Evolutionary conservation across 495 filamentous ascomycete species (phyloP), one percentile per base, ranked within the genome.

Genomic region (Thermochaetoides thermophila): DNA sequence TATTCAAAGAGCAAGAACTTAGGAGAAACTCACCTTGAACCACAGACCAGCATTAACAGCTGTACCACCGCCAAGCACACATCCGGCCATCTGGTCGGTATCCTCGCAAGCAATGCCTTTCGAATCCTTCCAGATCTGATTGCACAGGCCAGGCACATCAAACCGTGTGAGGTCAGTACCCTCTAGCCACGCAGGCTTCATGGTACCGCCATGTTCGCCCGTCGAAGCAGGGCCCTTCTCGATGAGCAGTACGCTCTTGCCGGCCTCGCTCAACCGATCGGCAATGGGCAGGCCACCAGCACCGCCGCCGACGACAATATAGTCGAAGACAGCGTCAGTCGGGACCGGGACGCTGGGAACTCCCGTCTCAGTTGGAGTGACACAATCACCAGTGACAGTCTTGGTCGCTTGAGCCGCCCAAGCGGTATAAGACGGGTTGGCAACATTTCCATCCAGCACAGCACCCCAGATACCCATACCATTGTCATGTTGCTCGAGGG

Each of bases 61-160:
- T n/a, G 76, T 75, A 31, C 78, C 77, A 40, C 80, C 81, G 20
- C 81, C 81, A 21, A 87, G 71, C 29, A 84, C 67, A 45, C 81
- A 86, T 15, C 76, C 81, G 27, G 76, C 77, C 70, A 78, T 81
- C 43, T 76, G 73, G 33, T 70, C 73, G 11, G 72, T 74, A 45
- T 84, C 75, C 1, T 66, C 64, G 55, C 79, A 83, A 31, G 71
- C 63, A 54, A 76, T 72, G 35, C 65, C 78, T 16, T 55, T 57
- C 12, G 68, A 73, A 44, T 73, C 67, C 24, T 59, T 60, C 69
- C 69, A 81, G 40, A 78, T 77, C 50, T 75, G 67, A 47, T 74
- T 80, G 55, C 73, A 80, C 32, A 84, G 66, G 35, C 81, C 81
- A 4, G 81, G 81, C n/a, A 85, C 69, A 47, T 86, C 81, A 44